These are phyloP conservation scores for Grigorovia humatica DNA, from an alignment of 805 yeast genomes.

Conservation along the genomic window DNA sequence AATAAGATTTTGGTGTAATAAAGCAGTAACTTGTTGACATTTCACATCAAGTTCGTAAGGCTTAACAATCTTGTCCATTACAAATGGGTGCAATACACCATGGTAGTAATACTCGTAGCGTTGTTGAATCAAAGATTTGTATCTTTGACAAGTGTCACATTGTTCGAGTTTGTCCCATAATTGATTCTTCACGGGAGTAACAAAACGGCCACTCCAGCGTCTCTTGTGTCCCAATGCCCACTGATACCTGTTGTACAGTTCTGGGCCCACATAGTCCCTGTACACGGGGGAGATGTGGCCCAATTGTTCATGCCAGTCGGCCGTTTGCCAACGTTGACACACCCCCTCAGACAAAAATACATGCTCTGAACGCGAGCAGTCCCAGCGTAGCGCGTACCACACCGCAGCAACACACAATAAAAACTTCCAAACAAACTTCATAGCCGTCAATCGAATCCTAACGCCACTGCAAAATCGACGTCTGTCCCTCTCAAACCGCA, in stretches of 20 bases:
- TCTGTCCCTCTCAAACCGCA: too few species aligned
- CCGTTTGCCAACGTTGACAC: not conserved
- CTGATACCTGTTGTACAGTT: not conserved
- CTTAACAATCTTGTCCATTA: not conserved
- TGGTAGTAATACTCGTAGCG: constrained; percentile 7
- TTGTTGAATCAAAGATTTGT: not conserved
- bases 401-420: not conserved
- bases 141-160: not conserved
- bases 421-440: not conserved
- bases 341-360: not conserved
- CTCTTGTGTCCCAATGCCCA: not conserved
- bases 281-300: not conserved
- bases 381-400: not conserved
- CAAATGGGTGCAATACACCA: constrained; percentile 7
- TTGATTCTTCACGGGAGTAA: not conserved
- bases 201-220: not conserved
- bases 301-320: not conserved
- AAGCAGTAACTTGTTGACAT: not conserved
- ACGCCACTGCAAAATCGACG: too few species aligned
- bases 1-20: not conserved
- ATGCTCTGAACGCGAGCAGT: not conserved
- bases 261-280: not conserved
- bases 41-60: not conserved
- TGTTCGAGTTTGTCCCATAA: not conserved
- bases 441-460: too few species aligned